Percentiles rank a stretch among this genome's conserved stretches.
Conservation (phyloP, 2,329 filamentous ascomycete species). For the Pleoardoris graminearum region DNA sequence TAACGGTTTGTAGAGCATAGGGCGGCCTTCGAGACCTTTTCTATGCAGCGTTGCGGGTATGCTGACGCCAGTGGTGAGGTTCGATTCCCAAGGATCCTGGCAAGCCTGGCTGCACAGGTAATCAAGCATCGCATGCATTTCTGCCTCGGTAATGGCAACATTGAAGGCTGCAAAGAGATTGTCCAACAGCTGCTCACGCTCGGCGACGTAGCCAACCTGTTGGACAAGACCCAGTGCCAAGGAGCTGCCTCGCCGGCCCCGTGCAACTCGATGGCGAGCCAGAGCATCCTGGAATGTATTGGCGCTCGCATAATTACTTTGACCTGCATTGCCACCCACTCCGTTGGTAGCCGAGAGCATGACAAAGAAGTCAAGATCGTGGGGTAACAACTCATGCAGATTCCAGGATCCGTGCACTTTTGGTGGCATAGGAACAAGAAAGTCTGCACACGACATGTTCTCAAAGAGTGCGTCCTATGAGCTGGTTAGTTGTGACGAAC, state of each 20-base stretch:
- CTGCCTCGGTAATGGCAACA: too few species aligned
- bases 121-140: too few species aligned
- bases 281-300: slow-evolving; percentile 9
- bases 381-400: background rate
- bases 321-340: slow-evolving; percentile 8
- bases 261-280: background rate
- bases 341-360: slow-evolving; percentile 11
- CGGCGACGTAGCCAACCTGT: background rate
- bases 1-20: too few species aligned
- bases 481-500: background rate
- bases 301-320: slow-evolving; percentile 15
- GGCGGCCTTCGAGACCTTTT: too few species aligned
- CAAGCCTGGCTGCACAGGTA: too few species aligned
- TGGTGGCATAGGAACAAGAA: background rate
- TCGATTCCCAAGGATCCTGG: too few species aligned
- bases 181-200: too few species aligned
- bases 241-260: background rate
- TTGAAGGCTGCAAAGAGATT: too few species aligned
- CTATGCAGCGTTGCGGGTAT: too few species aligned
- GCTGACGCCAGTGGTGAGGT: too few species aligned
- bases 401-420: background rate
- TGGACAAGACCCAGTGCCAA: background rate
- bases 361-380: slow-evolving; percentile 13
- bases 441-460: background rate
- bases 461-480: background rate